Percentiles rank a stretch among this genome's conserved stretches.
These are phyloP conservation scores for Heteromeles arbutifolia DNA, from an alignment of 306 rosid genomes.

Conservation along the genomic window DNA sequence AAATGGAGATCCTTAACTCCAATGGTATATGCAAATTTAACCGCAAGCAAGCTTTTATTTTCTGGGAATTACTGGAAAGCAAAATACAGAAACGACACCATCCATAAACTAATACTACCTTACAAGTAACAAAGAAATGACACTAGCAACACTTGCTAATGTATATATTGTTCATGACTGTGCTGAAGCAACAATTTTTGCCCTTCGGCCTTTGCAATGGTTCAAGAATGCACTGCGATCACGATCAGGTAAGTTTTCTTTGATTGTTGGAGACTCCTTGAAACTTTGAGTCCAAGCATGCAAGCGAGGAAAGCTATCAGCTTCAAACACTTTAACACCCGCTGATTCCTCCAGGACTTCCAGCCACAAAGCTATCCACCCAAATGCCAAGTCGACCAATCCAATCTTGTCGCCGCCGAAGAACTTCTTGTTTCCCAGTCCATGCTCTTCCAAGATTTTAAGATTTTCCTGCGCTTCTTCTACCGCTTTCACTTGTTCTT, in stretches of 20 bases:
- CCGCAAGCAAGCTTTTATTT: too few species aligned
- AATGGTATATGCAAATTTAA: neutral
- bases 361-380: slow-evolving; percentile 13
- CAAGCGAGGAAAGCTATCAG: slow-evolving; percentile 1
- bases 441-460: slow-evolving; percentile 10
- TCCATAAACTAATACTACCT: neutral
- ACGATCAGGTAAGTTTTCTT: slow-evolving; percentile 1
- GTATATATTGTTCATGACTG: neutral
- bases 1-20: neutral
- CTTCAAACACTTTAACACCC: slow-evolving; percentile 1
- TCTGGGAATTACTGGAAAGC: neutral
- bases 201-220: neutral
- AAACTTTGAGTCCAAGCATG: slow-evolving; percentile 12
- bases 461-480: neutral
- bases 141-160: neutral
- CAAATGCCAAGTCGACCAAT: slow-evolving; percentile 2
- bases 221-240: neutral
- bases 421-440: slow-evolving; percentile 8
- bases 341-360: neutral
- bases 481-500: slow-evolving; percentile 7
- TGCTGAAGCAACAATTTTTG: neutral
- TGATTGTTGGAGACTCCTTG: neutral
- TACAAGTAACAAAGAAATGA: neutral
- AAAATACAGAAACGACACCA: too few species aligned
- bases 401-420: neutral